Conservation (phyloP, 495 filamentous ascomycete genomes). For the Lichenothelia convexa region DNA sequence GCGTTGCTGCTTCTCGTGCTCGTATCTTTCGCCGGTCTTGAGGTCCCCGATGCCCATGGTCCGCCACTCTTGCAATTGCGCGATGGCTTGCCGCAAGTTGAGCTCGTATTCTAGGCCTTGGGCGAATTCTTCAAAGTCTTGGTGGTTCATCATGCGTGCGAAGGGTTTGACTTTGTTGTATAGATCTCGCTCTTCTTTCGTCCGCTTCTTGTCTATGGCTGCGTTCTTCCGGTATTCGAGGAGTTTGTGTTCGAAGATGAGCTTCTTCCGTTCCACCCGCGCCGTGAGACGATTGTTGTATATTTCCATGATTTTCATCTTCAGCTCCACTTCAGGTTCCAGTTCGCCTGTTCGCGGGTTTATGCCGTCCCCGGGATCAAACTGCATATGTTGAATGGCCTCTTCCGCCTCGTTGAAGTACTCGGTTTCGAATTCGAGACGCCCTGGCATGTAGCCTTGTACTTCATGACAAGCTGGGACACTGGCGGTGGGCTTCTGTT, state of each 20-base stretch:
- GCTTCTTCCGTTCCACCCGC: conserved; percentile 86
- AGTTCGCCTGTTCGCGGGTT: conserved; percentile 63
- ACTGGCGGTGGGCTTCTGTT: conserved; percentile 87
- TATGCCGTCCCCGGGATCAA: conserved; percentile 85
- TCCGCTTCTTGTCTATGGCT: conserved; percentile 78
- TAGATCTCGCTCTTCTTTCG: conserved; percentile 83
- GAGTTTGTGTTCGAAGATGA: conserved; percentile 86
- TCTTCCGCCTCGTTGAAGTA: conserved; percentile 97
- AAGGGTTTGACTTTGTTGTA: conserved; percentile 89
- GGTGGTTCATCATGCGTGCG: conserved; percentile 86
- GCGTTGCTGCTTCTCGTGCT: conserved; percentile 67
- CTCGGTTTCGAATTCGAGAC: conserved; percentile 93
- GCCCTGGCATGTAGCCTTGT: conserved; percentile 95
- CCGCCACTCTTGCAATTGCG: conserved; percentile 89
- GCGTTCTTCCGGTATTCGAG: conserved; percentile 83
- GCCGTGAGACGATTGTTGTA: conserved; percentile 87
- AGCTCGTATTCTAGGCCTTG: conserved; percentile 74
- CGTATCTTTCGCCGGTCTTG: conserved; percentile 79
- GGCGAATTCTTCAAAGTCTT: conserved; percentile 74
- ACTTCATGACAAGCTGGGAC: conserved; percentile 94
- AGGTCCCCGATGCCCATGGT: conserved; percentile 65
- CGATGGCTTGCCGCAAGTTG: conserved; percentile 74
- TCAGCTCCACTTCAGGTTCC: conserved; percentile 90
- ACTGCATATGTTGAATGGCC: conserved; percentile 94
- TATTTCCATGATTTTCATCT: conserved; percentile 96